Conservation (phyloP, 2,329 filamentous ascomycete species). For the Leptographium procerum region DNA sequence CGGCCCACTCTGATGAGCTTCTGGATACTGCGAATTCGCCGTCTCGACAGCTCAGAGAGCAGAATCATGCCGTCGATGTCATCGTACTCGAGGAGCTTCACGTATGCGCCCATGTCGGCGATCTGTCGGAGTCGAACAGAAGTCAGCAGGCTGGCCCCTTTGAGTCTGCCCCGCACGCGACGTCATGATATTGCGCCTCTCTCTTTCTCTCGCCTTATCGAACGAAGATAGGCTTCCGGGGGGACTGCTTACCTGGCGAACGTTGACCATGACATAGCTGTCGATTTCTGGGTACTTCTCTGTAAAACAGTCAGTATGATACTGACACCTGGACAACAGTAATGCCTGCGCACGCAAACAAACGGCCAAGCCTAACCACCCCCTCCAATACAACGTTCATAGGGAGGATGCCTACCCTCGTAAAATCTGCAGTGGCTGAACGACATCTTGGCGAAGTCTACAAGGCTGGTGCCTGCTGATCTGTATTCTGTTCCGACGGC, state of each 20-base stretch:
- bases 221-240: not conserved
- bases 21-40: slow-evolving; percentile 97
- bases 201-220: not conserved
- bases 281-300: slow-evolving; percentile 87
- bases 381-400: not conserved
- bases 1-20: slow-evolving; percentile 97
- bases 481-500: not conserved
- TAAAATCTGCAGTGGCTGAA: slow-evolving; percentile 27
- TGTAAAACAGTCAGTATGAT: slow-evolving; percentile 15
- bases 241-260: slow-evolving; percentile 50
- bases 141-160: slow-evolving; percentile 10
- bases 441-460: slow-evolving; percentile 23
- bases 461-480: slow-evolving; percentile 3
- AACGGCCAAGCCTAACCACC: slow-evolving; percentile 11
- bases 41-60: slow-evolving; percentile 89
- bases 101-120: slow-evolving; percentile 99
- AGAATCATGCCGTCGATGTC: slow-evolving; percentile 99
- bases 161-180: not conserved
- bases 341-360: not conserved
- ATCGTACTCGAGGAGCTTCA: slow-evolving; percentile 98
- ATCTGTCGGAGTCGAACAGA: slow-evolving; percentile 45
- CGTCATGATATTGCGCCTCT: not conserved
- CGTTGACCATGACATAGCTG: slow-evolving; percentile 99
- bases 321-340: not conserved
- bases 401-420: slow-evolving; percentile 16